Base-by-base conservation (phyloP, 202 grass and related monocot genomes). In the Saccharum hybrid region DNA sequence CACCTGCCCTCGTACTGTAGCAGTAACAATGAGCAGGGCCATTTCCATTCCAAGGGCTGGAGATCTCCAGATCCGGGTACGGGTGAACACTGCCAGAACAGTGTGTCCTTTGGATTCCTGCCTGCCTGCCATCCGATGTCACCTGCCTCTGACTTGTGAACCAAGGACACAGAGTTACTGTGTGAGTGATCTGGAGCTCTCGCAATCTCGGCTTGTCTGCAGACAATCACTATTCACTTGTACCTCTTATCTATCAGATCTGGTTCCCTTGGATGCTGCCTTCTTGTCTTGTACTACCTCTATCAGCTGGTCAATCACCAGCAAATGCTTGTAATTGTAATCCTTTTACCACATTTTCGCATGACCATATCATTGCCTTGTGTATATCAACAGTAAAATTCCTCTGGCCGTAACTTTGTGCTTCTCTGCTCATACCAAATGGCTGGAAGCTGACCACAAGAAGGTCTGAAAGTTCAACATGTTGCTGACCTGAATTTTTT, bases 101-200 rank as follows among this genome's bases (percentile, higher is more conserved):
- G 60, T 9, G 60, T 10, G 59, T 34, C 40, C 68, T 67, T 86
- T 74, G 84, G 84, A 80, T 86, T 8, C 83, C 66, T 65, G 42
- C 14, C 42, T 26, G 8, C 10, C 30, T 28, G 14, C 10, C 54
- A 30, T 63, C 52, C 52, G 16, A 79, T 51, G 83, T 65, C 77
- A 79, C 48, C 76, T 79, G 61, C 40, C 10, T 68, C 64, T 77
- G 51, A 37, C 65, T 51, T 46, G 65, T 52, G 56, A 75, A 71
- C 48, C 14, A 19, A 84, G 76, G 82, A 70, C 51, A 16, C 16
- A 22, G 4, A 52, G 63, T 54, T 37, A 77, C 77, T 81, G 68
- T 85, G 52, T 1, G 2, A 10, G n/a, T 7, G 45, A 19, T 73
- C 16, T 51, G 45, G 43, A 73, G 43, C 16, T 11, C 23, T n/a